These are phyloP conservation scores for Eucalyptus curtisii DNA, from an alignment of 345 rosid genomes.

Conservation along the genomic window DNA sequence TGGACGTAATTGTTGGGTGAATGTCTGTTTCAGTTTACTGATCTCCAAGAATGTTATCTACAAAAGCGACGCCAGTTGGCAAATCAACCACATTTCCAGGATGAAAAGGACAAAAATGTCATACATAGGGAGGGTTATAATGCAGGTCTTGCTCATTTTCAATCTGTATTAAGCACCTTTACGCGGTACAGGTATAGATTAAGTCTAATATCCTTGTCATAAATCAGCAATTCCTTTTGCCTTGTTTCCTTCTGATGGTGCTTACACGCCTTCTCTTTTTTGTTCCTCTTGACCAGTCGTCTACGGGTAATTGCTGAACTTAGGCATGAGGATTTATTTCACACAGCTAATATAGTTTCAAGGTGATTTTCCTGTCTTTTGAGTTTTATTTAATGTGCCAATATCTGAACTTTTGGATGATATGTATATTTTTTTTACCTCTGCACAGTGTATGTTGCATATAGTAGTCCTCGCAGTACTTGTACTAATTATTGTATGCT, in stretches of 20 bases:
- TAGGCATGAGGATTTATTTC: constrained; percentile 91
- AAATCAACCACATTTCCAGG: constrained; percentile 41
- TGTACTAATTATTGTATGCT: background rate
- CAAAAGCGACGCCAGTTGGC: constrained; percentile 80
- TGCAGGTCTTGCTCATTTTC: constrained; percentile 83
- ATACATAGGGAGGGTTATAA: constrained; percentile 74
- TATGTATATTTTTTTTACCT: too few relatives aligned
- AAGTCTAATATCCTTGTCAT: background rate
- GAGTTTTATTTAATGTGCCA: background rate
- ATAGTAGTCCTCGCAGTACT: background rate
- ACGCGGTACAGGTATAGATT: constrained; percentile 71
- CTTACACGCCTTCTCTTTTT: background rate
- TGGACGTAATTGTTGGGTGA: background rate
- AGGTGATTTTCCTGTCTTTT: constrained; percentile 38
- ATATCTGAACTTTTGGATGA: background rate
- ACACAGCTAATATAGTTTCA: constrained; percentile 95
- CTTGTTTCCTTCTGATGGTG: background rate
- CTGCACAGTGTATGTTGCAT: background rate
- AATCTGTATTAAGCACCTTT: constrained; percentile 74
- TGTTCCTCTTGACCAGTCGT: constrained; percentile 39
- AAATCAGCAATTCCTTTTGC: background rate
- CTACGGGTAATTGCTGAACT: constrained; percentile 94
- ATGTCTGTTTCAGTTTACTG: constrained; percentile 54
- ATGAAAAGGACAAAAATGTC: constrained; percentile 52
- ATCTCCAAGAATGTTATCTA: constrained; percentile 90